Evolutionary conservation across 1,284 basidiomycete species (phyloP).

Genomic region (Melampsora americana): DNA sequence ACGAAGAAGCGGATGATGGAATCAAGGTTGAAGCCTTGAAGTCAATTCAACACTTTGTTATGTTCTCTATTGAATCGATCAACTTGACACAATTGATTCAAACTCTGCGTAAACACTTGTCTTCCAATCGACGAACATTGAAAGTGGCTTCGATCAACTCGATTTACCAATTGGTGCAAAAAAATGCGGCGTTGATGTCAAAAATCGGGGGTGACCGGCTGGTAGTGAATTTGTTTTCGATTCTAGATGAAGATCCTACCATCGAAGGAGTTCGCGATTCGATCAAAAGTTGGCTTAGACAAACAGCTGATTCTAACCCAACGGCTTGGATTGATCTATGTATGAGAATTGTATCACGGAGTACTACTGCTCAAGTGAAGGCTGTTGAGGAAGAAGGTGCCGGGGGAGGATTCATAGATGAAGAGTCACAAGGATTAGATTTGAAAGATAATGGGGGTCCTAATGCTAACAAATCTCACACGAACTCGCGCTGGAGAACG

Average conservation of each 20-base stretch:
- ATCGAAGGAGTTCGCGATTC: slow-evolving; percentile 92
- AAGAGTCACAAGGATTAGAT: slow-evolving; percentile 51
- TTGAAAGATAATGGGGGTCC: slow-evolving; percentile 43
- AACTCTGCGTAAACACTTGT: slow-evolving; percentile 30
- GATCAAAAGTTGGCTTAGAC: slow-evolving; percentile 89
- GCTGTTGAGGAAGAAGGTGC: slow-evolving; percentile 64
- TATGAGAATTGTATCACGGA: slow-evolving; percentile 85
- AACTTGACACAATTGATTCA: slow-evolving; percentile 26
- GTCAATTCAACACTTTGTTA: slow-evolving; percentile 91
- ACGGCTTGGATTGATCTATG: slow-evolving; percentile 98
- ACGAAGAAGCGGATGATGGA: slow-evolving; percentile 74
- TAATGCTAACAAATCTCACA: slow-evolving; percentile 20
- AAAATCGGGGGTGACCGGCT: slow-evolving; percentile 87
- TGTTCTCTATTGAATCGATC: slow-evolving; percentile 84
- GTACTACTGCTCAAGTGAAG: slow-evolving; percentile 16
- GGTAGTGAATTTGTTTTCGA: slow-evolving; percentile 88
- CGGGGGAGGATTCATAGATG: slow-evolving; percentile 45
- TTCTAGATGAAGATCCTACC: slow-evolving; percentile 88
- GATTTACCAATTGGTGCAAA: slow-evolving; percentile 93
- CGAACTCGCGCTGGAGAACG: slow-evolving; percentile 81
- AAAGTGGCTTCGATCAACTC: slow-evolving; percentile 93
- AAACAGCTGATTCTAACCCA: slow-evolving; percentile 87
- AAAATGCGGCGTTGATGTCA: slow-evolving; percentile 86
- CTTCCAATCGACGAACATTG: slow-evolving; percentile 62
- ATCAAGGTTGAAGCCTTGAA: slow-evolving; percentile 90